Evolutionary conservation across 345 rosid genomes (phyloP), one percentile per base, ranked within the genome.

Genomic region (Populus nigra): DNA sequence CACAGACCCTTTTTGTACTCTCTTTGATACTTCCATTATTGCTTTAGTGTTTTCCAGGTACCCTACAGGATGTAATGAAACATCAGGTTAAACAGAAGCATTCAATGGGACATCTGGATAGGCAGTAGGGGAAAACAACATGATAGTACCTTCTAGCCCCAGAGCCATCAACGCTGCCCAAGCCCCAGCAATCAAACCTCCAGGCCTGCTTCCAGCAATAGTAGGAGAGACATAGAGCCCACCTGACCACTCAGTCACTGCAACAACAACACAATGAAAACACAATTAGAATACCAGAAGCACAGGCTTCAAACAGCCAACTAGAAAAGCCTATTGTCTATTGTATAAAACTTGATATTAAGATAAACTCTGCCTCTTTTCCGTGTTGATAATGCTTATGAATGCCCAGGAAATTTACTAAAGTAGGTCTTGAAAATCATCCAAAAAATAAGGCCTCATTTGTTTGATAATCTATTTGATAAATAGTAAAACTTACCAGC

Each of bases 171-270:
- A 87, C 82, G 98, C 96, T 12, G 96, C 94, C 99, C 97, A 93
- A 79, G 98, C 97, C 72, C 98, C 92, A 55, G 96, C 98, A 86
- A 96, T 91, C 80, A 92, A 76, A 80, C 90, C 79, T 55, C 98
- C 96, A 65, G 99, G 99, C 82, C 96, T 86, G 85, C 99, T 96
- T 83, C 99, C 97, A 72, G 99, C 98, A 62, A 90, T 83, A 38
- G 96, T 93, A 74, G 97, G 99, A 72, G 97, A 93, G 49, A 96
- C 83, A 80, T 92, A 96, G 31, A 96, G 88, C 77, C 99, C 97
- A 78, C 96, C 99, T 47, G 98, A 89, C 97, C 99, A 96, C 85
- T 92, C 99, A 16, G 96, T 90, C 77, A 95, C 99, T 92, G 88
- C 83, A 79, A 59, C 76, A 81, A 82, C 36, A 49, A 22, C 55